Evolutionary conservation across 441 rosid genomes (phyloP).

Genomic region (Corymbia citriodora): DNA sequence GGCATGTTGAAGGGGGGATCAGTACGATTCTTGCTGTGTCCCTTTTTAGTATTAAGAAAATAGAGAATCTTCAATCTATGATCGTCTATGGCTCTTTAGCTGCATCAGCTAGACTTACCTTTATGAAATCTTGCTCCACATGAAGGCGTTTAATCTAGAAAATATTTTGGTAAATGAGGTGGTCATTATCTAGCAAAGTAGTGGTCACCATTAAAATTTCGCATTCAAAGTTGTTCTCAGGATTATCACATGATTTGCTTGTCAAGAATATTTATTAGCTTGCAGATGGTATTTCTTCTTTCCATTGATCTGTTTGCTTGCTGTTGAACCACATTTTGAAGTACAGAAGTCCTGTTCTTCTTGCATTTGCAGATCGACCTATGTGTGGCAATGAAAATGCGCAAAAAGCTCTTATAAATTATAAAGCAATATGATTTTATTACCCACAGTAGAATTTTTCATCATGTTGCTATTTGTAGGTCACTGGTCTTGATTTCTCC

Average conservation of each 20-base stretch:
- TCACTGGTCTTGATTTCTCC: conserved; percentile 78
- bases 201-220: neutral
- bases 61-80: neutral
- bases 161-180: neutral
- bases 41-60: neutral
- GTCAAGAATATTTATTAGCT: neutral
- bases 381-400: neutral
- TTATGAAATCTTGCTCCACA: neutral
- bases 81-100: neutral
- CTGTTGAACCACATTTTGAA: neutral
- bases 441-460: neutral
- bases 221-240: neutral
- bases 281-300: neutral
- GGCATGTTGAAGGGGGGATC: neutral
- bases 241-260: neutral
- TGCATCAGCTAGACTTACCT: neutral
- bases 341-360: neutral
- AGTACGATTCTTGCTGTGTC: neutral
- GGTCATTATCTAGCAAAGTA: neutral
- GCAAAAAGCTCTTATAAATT: neutral
- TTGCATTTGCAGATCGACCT: neutral
- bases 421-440: neutral
- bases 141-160: neutral
- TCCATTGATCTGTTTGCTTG: neutral
- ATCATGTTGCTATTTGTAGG: conserved; percentile 29